Base-by-base conservation (phyloP, 305 asterid species). In the Fraxinus sp. region DNA sequence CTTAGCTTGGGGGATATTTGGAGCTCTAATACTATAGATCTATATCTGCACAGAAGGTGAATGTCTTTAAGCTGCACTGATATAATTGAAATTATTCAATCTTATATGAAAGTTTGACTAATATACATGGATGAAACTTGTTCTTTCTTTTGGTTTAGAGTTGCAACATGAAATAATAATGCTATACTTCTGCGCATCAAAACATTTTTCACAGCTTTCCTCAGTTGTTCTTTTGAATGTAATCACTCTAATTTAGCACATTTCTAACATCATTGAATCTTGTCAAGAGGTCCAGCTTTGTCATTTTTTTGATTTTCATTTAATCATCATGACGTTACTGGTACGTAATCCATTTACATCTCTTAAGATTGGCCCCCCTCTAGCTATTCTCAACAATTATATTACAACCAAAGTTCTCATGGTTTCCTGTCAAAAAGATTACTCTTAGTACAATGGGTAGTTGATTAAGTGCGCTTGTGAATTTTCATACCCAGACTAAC, bases 1-100 rank as follows among this genome's bases (percentile, higher is more conserved):
- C 95, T 96, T 80, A 93, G 90, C 80, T 90, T 94, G 91, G 99
- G 97, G 35, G 98, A 94, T 84, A 87, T 91, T 62, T 93, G 98
- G 97, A 94, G 99, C 91, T 92, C 98, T 80, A 92, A 92, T 83
- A 93, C 97, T 43, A 92, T 95, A 79, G 98, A 94, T 87, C 86
- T 95, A 57, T 94, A 93, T 90, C 98, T 95, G 83, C 99, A 95
- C 83, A 87, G 92, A 83, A 93, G 99, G 99, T 93, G 76, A 82
- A 41, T 78, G 55, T 22, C 26, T 77, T 18, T 64, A 32, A 24
- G 70, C 71, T 62, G 75, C 57, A 28, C 49, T 18, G 26, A 35
- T 26, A 13, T 24, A 11, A 26, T 10, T 24, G 2, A 66, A 64
- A 66, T 24, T 66, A 24, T 66, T 66, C 35, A 24, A 26, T 66